Conservation (phyloP, 2,329 filamentous ascomycete genomes). For the Apiospora phragmitis region DNA sequence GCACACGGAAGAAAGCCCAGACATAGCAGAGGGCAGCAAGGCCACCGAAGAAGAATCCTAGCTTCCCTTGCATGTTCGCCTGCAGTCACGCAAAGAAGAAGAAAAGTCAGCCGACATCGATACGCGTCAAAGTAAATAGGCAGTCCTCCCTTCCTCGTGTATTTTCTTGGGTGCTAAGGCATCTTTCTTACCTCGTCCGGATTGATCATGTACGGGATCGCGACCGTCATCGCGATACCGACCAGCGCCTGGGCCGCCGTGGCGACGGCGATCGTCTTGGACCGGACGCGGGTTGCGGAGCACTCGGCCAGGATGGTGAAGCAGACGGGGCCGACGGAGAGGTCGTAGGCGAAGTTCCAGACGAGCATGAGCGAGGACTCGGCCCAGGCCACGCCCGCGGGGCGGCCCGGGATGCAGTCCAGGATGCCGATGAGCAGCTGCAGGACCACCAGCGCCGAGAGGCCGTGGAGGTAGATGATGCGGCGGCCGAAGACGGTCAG, state of each 20-base stretch:
- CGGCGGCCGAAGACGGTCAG: slow-evolving; percentile 51
- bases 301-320: slow-evolving; percentile 58
- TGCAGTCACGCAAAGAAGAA: not conserved
- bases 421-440: slow-evolving; percentile 49
- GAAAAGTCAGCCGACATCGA: not conserved
- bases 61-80: slow-evolving; percentile 43
- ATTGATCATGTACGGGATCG: slow-evolving; percentile 46
- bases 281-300: slow-evolving; percentile 44
- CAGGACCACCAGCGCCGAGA: slow-evolving; percentile 42
- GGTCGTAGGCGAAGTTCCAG: slow-evolving; percentile 53
- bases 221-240: slow-evolving; percentile 43
- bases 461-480: slow-evolving; percentile 49
- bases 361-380: slow-evolving; percentile 51
- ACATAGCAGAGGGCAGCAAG: slow-evolving; percentile 36
- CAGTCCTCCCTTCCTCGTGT: not conserved
- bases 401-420: slow-evolving; percentile 44
- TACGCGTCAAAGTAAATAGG: not conserved
- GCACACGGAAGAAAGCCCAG: slow-evolving; percentile 37
- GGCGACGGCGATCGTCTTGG: slow-evolving; percentile 45
- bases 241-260: slow-evolving; percentile 42
- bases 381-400: slow-evolving; percentile 43
- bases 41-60: slow-evolving; percentile 42
- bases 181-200: slow-evolving; percentile 30
- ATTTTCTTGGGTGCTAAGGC: not conserved
- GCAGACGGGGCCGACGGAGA: slow-evolving; percentile 49